Base-by-base conservation (phyloP, 768 basidiomycete genomes). In the Candolleomyces eurysporus region DNA sequence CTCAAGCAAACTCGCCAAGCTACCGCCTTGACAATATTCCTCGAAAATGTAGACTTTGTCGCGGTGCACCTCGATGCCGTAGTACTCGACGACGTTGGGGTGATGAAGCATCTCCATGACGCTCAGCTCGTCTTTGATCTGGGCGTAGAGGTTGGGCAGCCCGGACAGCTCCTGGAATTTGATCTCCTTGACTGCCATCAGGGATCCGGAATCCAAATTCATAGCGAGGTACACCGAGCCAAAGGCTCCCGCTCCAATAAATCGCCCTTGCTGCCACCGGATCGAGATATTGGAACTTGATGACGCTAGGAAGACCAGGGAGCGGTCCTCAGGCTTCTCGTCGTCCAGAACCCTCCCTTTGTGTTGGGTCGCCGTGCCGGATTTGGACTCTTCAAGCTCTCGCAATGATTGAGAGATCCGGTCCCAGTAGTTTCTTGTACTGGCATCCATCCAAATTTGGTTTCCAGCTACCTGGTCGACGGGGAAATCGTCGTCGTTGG, bases 111-210 rank as follows among this genome's bases (percentile, higher is more conserved):
- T 90, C 73, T 96, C 94, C 97, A 99, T 99, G 59, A 99, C 94
- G 66, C 86, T 89, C 59, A 97, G 86, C 75, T 99, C 97, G 71
- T 98, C 95, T 72, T 87, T 90, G 75, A 98, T 97, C 70, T 96
- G 92, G 57, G 91, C 83, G 76, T 94, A 93, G 30, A 98, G 81
- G 63, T 86, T 92, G 4, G 96, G 91, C 56, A 94, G 77, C 19
- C 92, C 93, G 5, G 92, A 87, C 13, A 96, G 78, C 72, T 98
- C 96, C 71, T 96, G 94, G 73, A 96, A 96, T 61, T 94, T 94
- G 72, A 98, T 94, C 78, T 98, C 97, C 77, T 99, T 99, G 68
- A 98, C 97, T 9, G 97, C 97, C 95, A 99, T 98, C 63, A 98
- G 86, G 48, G 91, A 91, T 50, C 96, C 94, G 1, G 92, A 90